A percentile compares a stretch with the other conserved stretches of the same genome.
Conservation (phyloP, 2,329 filamentous ascomycete genomes). For the Talaromyces sp. region DNA sequence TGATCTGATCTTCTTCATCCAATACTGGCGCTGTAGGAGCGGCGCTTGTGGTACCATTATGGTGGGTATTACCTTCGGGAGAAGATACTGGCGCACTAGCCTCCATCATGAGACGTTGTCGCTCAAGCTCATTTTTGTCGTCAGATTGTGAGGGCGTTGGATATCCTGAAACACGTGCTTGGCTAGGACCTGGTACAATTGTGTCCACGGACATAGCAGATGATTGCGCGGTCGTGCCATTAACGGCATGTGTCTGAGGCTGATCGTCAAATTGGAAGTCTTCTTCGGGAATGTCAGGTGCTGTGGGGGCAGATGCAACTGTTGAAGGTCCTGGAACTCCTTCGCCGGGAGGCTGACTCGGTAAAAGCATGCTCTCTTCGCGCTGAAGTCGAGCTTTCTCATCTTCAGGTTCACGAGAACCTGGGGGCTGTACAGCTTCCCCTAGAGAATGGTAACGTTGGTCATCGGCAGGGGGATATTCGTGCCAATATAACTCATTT, state of each 20-base stretch:
- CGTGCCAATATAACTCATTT: constrained; percentile 13
- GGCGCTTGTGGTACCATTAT: constrained; percentile 12
- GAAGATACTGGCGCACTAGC: constrained; percentile 54
- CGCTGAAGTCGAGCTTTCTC: constrained; percentile 78
- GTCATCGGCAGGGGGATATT: constrained; percentile 22
- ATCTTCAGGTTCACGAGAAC: constrained; percentile 58
- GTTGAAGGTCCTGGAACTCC: constrained; percentile 43
- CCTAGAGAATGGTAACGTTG: constrained; percentile 20
- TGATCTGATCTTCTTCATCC: constrained; percentile 48
- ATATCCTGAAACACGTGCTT: constrained; percentile 38
- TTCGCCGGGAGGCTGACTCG: constrained; percentile 65
- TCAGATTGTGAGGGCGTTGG: constrained; percentile 43
- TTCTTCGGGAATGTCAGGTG: constrained; percentile 41
- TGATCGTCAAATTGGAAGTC: constrained; percentile 33
- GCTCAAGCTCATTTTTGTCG: constrained; percentile 76
- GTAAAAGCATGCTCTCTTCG: constrained; percentile 73
- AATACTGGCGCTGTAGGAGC: constrained; percentile 54
- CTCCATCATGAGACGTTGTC: constrained; percentile 57
- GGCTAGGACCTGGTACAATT: constrained; percentile 24
- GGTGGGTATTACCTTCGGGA: constrained; percentile 12
- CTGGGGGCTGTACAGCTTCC: constrained; percentile 36
- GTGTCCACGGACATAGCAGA: constrained; percentile 25
- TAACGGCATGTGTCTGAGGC: constrained; percentile 15
- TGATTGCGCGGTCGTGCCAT: constrained; percentile 32
- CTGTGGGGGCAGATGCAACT: constrained; percentile 34